Percentiles rank a stretch among this genome's conserved stretches.
Evolutionary conservation across 306 rosid species (phyloP).

Genomic region (Hippophae rhamnoides): DNA sequence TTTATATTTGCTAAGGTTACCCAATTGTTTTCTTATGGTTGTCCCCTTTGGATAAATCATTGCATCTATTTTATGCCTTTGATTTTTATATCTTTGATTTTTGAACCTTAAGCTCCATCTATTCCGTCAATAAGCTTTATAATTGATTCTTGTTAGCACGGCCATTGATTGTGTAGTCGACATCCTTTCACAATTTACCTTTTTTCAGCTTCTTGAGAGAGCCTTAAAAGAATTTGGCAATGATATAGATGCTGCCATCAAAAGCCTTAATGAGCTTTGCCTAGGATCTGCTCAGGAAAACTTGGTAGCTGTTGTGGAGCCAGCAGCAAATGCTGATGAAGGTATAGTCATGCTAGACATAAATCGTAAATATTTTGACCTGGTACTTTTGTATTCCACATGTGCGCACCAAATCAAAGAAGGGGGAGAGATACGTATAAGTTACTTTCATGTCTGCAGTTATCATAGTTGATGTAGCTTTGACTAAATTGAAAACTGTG

Average conservation of each 20-base stretch:
- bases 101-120: background rate
- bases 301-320: conserved; percentile 22
- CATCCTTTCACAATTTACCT: conserved; percentile 6
- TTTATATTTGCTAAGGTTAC: too few species aligned
- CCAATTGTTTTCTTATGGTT: too few species aligned
- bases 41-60: too few species aligned
- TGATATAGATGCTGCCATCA: conserved; percentile 80
- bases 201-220: conserved; percentile 65
- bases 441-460: too few species aligned
- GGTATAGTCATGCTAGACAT: conserved; percentile 23
- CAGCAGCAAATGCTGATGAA: conserved; percentile 26
- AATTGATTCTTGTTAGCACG: background rate
- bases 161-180: background rate
- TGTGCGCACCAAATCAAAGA: too few species aligned
- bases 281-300: conserved; percentile 39
- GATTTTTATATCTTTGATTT: too few species aligned
- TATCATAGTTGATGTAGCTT: too few species aligned
- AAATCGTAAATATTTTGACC: background rate
- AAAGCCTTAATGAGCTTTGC: conserved; percentile 54
- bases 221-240: conserved; percentile 67
- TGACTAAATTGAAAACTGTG: background rate
- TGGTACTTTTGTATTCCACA: background rate
- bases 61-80: too few species aligned
- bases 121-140: background rate
- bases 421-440: too few species aligned